A percentile compares a stretch with the other conserved stretches of the same genome.
phyloP scores from a whole-genome alignment of 2,329 filamentous ascomycete species.

The Sporothrix protearum region DNA sequence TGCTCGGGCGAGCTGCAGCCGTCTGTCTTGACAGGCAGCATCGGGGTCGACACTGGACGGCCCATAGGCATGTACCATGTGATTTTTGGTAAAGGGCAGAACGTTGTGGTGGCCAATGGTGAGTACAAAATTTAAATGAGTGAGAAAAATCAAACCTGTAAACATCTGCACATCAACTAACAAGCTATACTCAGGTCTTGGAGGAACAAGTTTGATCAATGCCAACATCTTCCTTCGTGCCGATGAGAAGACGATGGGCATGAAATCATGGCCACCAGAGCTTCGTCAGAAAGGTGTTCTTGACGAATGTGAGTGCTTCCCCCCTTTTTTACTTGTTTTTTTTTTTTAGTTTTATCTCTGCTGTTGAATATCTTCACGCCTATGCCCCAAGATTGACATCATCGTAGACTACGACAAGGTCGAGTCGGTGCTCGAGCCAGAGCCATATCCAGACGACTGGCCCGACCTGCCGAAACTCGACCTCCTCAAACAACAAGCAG shows the following conservation, averaged over 20 bases:
- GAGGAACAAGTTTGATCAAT: conserved; percentile 63
- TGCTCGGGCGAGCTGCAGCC: conserved; percentile 53
- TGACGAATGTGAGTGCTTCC: conserved; percentile 45
- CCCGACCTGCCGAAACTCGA: conserved; percentile 56
- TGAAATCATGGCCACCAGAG: conserved; percentile 58
- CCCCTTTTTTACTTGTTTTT: neutral
- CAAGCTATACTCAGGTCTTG: conserved; percentile 48
- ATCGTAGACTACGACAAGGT: conserved; percentile 55
- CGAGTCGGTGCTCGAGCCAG: conserved; percentile 55
- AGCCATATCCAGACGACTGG: conserved; percentile 55
- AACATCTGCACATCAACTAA: neutral
- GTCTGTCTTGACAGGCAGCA: conserved; percentile 38
- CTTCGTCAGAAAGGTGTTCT: conserved; percentile 46
- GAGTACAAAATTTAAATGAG: conserved; percentile 30
- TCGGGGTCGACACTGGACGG: conserved; percentile 47
- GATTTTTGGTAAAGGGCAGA: conserved; percentile 60
- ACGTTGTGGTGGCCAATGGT: conserved; percentile 54
- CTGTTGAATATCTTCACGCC: too few relatives aligned
- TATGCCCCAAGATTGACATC: too few relatives aligned
- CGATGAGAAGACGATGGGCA: conserved; percentile 50
- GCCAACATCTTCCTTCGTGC: conserved; percentile 64
- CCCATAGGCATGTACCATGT: conserved; percentile 62
- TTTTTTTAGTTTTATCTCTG: neutral
- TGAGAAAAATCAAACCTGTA: neutral
- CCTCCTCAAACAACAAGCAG: conserved; percentile 56